Conservation (phyloP, 2,329 filamentous ascomycete species). For the Cladosporium phlei region DNA sequence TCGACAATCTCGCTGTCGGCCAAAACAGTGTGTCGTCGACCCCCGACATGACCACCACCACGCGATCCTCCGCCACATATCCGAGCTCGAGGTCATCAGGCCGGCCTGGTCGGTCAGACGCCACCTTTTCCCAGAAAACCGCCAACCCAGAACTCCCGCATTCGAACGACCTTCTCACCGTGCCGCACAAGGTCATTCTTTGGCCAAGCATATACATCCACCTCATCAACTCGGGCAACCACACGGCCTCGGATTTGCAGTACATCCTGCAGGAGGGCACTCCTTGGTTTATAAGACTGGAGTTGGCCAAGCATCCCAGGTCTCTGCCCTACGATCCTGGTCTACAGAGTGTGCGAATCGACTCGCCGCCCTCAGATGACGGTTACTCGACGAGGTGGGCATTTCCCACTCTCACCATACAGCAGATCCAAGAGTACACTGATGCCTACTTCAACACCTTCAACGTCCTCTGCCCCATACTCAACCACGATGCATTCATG, state of each 20-base stretch:
- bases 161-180: slow-evolving; percentile 31
- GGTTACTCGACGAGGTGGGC: slow-evolving; percentile 22
- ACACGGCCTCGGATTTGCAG: slow-evolving; percentile 32
- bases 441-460: slow-evolving; percentile 57
- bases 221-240: slow-evolving; percentile 32
- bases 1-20: slow-evolving; percentile 41
- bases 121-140: not conserved
- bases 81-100: slow-evolving; percentile 10
- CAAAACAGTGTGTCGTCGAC: slow-evolving; percentile 1
- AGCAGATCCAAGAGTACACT: slow-evolving; percentile 48
- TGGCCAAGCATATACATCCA: slow-evolving; percentile 41
- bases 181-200: slow-evolving; percentile 49
- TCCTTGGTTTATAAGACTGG: slow-evolving; percentile 32
- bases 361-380: slow-evolving; percentile 12
- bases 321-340: slow-evolving; percentile 27
- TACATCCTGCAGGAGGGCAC: slow-evolving; percentile 35
- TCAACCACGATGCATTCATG: slow-evolving; percentile 54
- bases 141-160: slow-evolving; percentile 6
- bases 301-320: slow-evolving; percentile 27
- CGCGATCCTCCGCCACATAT: not conserved
- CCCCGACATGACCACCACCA: not conserved
- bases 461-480: slow-evolving; percentile 55
- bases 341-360: slow-evolving; percentile 21
- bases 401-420: slow-evolving; percentile 41
- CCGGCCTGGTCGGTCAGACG: not conserved